phyloP scores from a whole-genome alignment of 768 basidiomycete genomes.

The Mycena maculata region DNA sequence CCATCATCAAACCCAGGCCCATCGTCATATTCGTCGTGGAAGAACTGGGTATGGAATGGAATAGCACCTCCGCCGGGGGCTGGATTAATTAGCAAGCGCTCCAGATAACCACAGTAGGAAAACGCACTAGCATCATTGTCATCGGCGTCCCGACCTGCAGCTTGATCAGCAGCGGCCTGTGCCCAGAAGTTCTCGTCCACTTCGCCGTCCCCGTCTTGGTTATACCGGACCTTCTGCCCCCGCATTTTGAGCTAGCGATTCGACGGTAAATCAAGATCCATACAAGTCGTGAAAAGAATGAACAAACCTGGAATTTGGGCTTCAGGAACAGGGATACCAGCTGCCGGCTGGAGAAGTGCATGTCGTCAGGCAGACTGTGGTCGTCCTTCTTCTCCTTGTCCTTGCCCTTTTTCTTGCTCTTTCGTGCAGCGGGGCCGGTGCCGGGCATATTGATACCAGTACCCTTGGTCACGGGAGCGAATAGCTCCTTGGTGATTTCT shows the following conservation, averaged over 20 bases:
- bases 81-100: conserved; percentile 33
- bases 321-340: conserved; percentile 94
- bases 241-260: conserved; percentile 87
- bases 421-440: conserved; percentile 56
- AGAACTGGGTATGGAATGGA: conserved; percentile 97
- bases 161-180: conserved; percentile 88
- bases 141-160: conserved; percentile 63
- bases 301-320: conserved; percentile 90
- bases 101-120: not conserved
- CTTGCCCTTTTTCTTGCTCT: conserved; percentile 54
- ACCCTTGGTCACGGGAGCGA: conserved; percentile 80
- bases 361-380: conserved; percentile 92
- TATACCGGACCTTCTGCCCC: conserved; percentile 68
- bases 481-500: conserved; percentile 75
- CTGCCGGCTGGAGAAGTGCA: conserved; percentile 94
- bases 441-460: conserved; percentile 76
- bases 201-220: conserved; percentile 82
- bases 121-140: conserved; percentile 72
- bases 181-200: conserved; percentile 99
- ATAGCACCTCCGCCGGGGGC: conserved; percentile 64
- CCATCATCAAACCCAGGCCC: conserved; percentile 77
- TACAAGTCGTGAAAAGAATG: conserved; percentile 12
- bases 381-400: conserved; percentile 77
- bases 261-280: not conserved
- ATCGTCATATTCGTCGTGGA: conserved; percentile 92